Percentiles rank a stretch among this genome's conserved stretches.
phyloP scores from a whole-genome alignment of 2,329 filamentous ascomycete genomes.

The Calonectria pauciramosa region DNA sequence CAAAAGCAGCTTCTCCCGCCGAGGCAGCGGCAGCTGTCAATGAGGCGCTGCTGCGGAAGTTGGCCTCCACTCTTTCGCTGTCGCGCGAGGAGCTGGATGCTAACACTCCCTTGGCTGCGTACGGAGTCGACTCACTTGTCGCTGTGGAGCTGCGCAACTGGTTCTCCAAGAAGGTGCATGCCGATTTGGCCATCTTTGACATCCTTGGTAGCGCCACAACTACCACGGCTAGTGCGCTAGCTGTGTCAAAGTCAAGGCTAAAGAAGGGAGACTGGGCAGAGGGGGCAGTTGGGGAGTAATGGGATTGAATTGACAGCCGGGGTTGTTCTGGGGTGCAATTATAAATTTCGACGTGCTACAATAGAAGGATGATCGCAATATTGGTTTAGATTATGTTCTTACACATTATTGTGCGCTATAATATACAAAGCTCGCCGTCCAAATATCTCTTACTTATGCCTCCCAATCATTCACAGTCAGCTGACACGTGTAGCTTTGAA shows the following conservation, averaged over 20 bases:
- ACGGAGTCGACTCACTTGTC: constrained; percentile 44
- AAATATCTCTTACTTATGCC: not conserved
- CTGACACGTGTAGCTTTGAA: not conserved
- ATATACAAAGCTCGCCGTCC: not conserved
- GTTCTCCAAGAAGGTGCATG: constrained; percentile 37
- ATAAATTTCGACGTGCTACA: not conserved
- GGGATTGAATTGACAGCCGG: not conserved
- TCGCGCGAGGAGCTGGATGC: constrained; percentile 37
- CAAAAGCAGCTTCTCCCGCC: not conserved
- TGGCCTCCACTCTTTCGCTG: not conserved
- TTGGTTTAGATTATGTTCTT: not conserved
- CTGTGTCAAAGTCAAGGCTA: not conserved
- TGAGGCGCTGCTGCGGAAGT: not conserved
- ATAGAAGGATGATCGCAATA: not conserved
- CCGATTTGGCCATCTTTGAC: constrained; percentile 42
- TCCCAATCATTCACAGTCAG: not conserved
- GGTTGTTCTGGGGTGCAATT: not conserved
- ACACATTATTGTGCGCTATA: not conserved
- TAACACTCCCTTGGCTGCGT: constrained; percentile 34
- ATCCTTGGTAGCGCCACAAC: constrained; percentile 24
- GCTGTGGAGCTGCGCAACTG: constrained; percentile 44
- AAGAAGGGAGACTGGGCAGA: not conserved
- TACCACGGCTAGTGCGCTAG: not conserved
- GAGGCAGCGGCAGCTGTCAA: not conserved
- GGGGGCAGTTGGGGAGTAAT: not conserved